A percentile compares a stretch with the other conserved stretches of the same genome.
These are phyloP conservation scores for Gonium pectorale DNA, from an alignment of 139 green algal genomes.

Conservation along the genomic window DNA sequence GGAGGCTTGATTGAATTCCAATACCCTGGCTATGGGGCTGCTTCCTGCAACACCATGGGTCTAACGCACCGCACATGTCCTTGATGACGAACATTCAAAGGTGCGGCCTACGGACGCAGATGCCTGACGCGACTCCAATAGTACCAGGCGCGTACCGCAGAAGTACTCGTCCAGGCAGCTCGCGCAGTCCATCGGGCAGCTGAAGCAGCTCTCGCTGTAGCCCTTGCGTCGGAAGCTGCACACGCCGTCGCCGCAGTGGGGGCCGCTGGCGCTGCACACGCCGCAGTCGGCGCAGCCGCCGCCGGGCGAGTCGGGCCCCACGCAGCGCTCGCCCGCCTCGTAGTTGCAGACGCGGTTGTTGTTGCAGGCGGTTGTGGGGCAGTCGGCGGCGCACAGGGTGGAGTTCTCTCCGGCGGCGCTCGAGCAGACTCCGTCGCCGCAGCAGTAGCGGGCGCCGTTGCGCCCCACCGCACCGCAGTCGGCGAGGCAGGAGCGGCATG, in stretches of 20 bases:
- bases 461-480: neutral
- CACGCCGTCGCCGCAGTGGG: conserved; percentile 25
- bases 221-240: neutral
- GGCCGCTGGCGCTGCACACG: neutral
- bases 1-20: too few relatives aligned
- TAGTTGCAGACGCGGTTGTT: conserved; percentile 17
- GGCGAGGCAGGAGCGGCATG: neutral
- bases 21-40: too few relatives aligned
- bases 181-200: conserved; percentile 12
- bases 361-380: conserved; percentile 26
- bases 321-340: neutral
- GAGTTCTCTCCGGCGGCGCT: conserved; percentile 5
- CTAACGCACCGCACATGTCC: too few relatives aligned
- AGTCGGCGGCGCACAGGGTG: conserved; percentile 8
- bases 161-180: neutral
- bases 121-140: neutral
- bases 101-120: too few relatives aligned
- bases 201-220: conserved; percentile 21
- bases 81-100: too few relatives aligned
- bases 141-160: too few relatives aligned
- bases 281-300: conserved; percentile 22
- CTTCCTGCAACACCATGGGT: too few relatives aligned
- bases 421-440: conserved; percentile 20
- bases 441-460: neutral
- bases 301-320: neutral